Percentiles rank a stretch among this genome's conserved stretches.
These are phyloP conservation scores for Fomitopsis palustris DNA, from an alignment of 1,284 basidiomycete genomes.

Conservation along the genomic window DNA sequence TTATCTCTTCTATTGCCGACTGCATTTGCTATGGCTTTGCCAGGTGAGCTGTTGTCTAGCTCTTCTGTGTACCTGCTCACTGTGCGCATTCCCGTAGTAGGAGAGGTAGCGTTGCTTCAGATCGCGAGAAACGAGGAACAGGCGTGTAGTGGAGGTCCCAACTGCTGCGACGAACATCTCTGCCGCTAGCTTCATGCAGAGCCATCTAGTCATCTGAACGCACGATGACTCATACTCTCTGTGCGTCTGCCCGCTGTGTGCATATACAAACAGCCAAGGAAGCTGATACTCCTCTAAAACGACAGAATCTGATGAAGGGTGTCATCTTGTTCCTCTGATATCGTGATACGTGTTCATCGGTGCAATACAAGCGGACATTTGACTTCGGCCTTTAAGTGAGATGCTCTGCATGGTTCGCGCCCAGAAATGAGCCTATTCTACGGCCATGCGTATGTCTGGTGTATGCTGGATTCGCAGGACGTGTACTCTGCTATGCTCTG, in stretches of 20 bases:
- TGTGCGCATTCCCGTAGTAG: too few relatives aligned
- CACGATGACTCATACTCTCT: background rate
- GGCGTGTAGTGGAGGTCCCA: background rate
- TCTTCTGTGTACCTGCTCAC: background rate
- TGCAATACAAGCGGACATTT: too few relatives aligned
- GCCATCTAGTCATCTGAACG: background rate
- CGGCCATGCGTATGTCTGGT: too few relatives aligned
- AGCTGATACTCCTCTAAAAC: too few relatives aligned
- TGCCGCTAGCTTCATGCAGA: background rate
- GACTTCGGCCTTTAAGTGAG: too few relatives aligned
- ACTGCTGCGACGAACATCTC: background rate
- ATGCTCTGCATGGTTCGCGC: too few relatives aligned
- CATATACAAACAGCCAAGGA: too few relatives aligned
- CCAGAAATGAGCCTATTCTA: too few relatives aligned
- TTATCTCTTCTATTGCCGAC: background rate
- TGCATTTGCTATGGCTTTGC: background rate
- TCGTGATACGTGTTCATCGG: too few relatives aligned
- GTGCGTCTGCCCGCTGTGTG: too few relatives aligned
- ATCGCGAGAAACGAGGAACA: background rate
- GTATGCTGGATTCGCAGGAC: background rate
- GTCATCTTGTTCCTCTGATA: too few relatives aligned
- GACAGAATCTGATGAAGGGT: too few relatives aligned
- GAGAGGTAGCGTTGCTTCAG: background rate
- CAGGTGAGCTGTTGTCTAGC: background rate
- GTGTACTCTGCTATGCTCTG: background rate